Base-by-base conservation (phyloP, 2,329 filamentous ascomycete species). In the Botryotinia narcissicola region DNA sequence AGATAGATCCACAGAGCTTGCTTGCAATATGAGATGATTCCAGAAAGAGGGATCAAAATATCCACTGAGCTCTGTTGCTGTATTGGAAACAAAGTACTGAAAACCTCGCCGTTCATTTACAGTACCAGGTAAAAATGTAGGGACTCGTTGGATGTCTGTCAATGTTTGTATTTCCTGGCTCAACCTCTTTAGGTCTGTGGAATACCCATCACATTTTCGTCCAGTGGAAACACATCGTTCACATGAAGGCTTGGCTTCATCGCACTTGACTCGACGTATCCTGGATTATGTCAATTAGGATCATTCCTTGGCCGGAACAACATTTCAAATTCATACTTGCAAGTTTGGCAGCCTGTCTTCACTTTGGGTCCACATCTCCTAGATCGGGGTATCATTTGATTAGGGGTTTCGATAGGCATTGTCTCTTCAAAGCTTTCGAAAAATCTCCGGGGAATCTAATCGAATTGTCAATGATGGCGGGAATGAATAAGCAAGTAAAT, bases 11-110 rank as follows among this genome's bases (percentile, higher is more conserved):
- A 57, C 64, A 35, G 70, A 54, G 69, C 78, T 76, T 32, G 76
- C 78, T 75, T 80, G 78, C 25, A 80, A 73, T 62, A 80, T 72
- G n/a, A 79, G 74, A 57, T 74, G 68, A 46, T 78, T 75, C 79
- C 79, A 81, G 63, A 79, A 80, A 5, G 73, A 75, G 29, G 71
- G 64, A 1, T 76, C 70, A 64, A 78, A 81, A 64, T 78, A 80
- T 12, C 79, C 79, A 40, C 74, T 75, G 25, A 81, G 44, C 68
- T 79, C 77, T 25, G 73, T 64, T 20, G 77, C 76, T 25, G 79
- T 81, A 32, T 77, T 70, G 4, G 61, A 75, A 25, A 78, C 73
- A 42, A 80, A 81, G 59, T 76, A 79, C 60, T 77, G 72, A 71
- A 80, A 80, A 4, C 76, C 76, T 25, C 77, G 74, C 57, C 77